These are phyloP conservation scores for Auriscalpium vulgare DNA, from an alignment of 768 basidiomycete species.

Conservation along the genomic window DNA sequence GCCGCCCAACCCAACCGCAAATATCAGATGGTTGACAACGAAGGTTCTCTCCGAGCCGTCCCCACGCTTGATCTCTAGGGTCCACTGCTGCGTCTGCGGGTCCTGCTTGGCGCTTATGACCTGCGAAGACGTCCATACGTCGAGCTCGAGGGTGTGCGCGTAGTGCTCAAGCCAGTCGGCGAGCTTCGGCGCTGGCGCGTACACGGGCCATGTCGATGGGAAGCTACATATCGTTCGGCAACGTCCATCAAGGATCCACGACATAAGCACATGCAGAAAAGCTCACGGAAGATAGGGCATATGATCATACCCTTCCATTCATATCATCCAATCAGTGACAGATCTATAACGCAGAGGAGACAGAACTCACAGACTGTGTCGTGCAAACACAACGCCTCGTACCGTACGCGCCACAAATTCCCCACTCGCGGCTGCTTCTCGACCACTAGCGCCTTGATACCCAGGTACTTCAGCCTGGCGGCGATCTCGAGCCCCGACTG, in stretches of 20 bases:
- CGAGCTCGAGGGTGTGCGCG: conserved; percentile 50
- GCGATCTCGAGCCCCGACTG: conserved; percentile 50
- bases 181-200: conserved; percentile 31
- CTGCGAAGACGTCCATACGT: conserved; percentile 46
- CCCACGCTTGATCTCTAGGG: conserved; percentile 9
- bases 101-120: conserved; percentile 11
- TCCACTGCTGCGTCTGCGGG: conserved; percentile 12
- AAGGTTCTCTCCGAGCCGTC: conserved; percentile 4
- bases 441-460: conserved; percentile 43
- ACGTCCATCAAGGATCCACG: background rate
- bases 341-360: conserved; percentile 7
- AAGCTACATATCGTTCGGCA: conserved; percentile 13
- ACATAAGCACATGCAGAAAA: background rate
- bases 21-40: conserved; percentile 22
- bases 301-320: conserved; percentile 39
- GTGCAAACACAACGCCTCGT: conserved; percentile 60
- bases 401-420: conserved; percentile 59
- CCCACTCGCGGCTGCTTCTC: conserved; percentile 56
- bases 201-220: conserved; percentile 26
- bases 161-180: conserved; percentile 65
- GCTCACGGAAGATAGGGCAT: conserved; percentile 37
- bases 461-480: conserved; percentile 50
- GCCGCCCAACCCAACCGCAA: conserved; percentile 27
- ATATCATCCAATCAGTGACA: background rate
- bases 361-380: conserved; percentile 53